Conservation (phyloP, 1,284 basidiomycete genomes). For the Trichosporon sp. region DNA sequence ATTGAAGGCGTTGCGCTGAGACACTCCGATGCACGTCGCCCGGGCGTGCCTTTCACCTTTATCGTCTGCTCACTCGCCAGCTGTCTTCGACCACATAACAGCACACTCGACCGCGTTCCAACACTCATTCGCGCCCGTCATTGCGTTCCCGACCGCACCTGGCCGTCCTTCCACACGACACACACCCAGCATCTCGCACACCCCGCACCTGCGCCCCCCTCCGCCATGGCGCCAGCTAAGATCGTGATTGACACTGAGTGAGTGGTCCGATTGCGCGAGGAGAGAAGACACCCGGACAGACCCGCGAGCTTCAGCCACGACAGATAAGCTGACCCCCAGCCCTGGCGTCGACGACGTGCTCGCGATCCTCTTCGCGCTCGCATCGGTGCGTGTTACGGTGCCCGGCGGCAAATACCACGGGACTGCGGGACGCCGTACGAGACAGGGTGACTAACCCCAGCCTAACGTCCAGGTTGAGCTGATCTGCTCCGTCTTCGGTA, state of each 20-base stretch:
- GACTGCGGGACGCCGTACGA: neutral
- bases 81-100: neutral
- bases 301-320: neutral
- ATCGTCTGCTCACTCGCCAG: neutral
- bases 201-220: neutral
- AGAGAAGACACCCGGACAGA: neutral
- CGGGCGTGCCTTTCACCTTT: neutral
- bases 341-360: slow-evolving; percentile 83
- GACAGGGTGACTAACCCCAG: slow-evolving; percentile 12
- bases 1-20: neutral
- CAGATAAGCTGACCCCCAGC: slow-evolving; percentile 15
- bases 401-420: slow-evolving; percentile 7
- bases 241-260: slow-evolving; percentile 49
- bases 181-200: neutral
- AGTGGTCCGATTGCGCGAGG: neutral
- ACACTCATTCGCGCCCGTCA: neutral
- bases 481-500: slow-evolving; percentile 72
- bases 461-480: slow-evolving; percentile 64
- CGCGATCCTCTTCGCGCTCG: slow-evolving; percentile 56
- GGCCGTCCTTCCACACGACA: neutral
- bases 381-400: slow-evolving; percentile 29
- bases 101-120: neutral
- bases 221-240: slow-evolving; percentile 32
- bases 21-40: neutral
- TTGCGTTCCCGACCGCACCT: neutral